Conservation (phyloP, 441 rosid genomes). For the Erysimum cheiri region DNA sequence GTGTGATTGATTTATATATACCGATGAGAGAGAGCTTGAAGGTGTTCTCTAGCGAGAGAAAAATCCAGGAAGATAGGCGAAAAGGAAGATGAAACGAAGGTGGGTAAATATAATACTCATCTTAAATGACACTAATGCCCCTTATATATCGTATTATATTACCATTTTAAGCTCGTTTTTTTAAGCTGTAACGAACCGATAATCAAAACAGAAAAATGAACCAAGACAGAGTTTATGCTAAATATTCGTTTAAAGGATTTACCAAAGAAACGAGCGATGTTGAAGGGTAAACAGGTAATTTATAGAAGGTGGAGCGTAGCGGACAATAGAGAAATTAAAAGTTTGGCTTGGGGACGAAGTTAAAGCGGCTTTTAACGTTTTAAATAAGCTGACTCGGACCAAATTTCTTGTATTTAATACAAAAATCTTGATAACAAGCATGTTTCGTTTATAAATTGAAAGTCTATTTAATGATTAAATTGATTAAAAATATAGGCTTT, state of each 20-base stretch:
- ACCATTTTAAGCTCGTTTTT: slow-evolving; percentile 5
- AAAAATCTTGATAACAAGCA: background rate
- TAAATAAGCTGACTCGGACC: slow-evolving; percentile 10
- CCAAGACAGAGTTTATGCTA: background rate
- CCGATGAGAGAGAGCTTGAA: too few relatives aligned
- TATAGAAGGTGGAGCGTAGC: slow-evolving; percentile 12
- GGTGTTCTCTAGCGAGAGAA: slow-evolving; percentile 21
- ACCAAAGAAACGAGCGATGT: background rate
- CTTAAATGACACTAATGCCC: slow-evolving; percentile 8
- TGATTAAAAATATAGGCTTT: background rate
- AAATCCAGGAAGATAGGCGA: slow-evolving; percentile 42
- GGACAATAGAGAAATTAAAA: slow-evolving; percentile 25
- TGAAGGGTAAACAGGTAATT: slow-evolving; percentile 26
- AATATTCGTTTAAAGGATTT: background rate
- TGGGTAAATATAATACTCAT: slow-evolving; percentile 30
- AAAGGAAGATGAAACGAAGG: slow-evolving; percentile 42
- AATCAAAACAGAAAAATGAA: slow-evolving; percentile 23
- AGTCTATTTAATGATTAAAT: background rate
- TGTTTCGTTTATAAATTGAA: background rate
- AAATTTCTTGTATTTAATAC: background rate
- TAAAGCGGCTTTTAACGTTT: slow-evolving; percentile 26
- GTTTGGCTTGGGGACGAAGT: slow-evolving; percentile 46
- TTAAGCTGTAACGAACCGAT: slow-evolving; percentile 20
- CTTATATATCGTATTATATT: background rate
- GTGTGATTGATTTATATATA: slow-evolving; percentile 24